Evolutionary conservation across 148 eudicot species (phyloP).

Genomic region (Chenopodium quinoa): DNA sequence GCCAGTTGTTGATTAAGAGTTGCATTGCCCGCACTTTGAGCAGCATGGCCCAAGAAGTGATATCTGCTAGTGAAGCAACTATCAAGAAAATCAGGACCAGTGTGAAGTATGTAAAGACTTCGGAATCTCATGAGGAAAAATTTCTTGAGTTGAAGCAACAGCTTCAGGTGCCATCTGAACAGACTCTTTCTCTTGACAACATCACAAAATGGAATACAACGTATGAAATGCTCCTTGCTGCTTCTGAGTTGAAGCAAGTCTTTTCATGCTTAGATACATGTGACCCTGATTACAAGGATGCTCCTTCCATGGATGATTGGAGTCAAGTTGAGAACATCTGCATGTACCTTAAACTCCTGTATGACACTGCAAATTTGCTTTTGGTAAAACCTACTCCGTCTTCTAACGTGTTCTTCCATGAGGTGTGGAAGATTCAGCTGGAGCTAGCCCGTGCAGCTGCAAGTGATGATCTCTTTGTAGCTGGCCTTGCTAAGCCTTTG

Average conservation of each 20-base stretch:
- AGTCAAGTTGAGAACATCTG: conserved; percentile 59
- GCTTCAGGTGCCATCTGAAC: conserved; percentile 71
- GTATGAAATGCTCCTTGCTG: conserved; percentile 81
- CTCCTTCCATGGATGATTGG: conserved; percentile 73
- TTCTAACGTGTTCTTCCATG: conserved; percentile 74
- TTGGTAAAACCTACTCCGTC: conserved; percentile 41
- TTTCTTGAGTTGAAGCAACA: conserved; percentile 71
- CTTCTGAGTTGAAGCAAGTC: conserved; percentile 73
- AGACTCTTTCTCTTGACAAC: conserved; percentile 58
- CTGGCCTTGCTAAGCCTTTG: conserved; percentile 52
- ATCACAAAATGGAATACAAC: conserved; percentile 74
- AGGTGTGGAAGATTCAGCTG: conserved; percentile 86
- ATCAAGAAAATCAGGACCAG: conserved; percentile 72
- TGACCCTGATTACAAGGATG: conserved; percentile 65
- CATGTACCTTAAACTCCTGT: conserved; percentile 57
- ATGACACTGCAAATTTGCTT: conserved; percentile 64
- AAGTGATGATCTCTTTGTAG: conserved; percentile 60
- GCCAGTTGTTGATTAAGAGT: conserved; percentile 61
- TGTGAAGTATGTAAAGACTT: conserved; percentile 77
- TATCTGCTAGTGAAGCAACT: conserved; percentile 42
- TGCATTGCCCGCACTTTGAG: conserved; percentile 83
- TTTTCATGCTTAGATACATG: conserved; percentile 73
- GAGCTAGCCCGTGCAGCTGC: conserved; percentile 68
- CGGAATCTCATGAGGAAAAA: conserved; percentile 70
- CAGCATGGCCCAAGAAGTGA: conserved; percentile 59